Evolutionary conservation across 768 basidiomycete species (phyloP), one percentile per base, ranked within the genome.

Genomic region (Naganishia randhawae): DNA sequence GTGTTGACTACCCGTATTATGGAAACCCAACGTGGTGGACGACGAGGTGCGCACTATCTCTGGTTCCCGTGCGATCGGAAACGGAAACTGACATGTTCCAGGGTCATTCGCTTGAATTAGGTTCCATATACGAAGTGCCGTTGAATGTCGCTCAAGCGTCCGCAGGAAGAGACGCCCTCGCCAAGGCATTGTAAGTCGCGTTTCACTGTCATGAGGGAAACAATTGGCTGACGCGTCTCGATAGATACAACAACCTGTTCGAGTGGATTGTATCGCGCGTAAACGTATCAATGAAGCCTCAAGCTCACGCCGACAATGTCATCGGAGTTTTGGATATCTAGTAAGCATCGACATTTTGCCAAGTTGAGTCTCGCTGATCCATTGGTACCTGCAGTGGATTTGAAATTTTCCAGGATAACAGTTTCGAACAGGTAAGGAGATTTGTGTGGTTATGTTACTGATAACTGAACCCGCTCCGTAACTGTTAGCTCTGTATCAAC

Each of bases 241-340:
- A 35, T 39, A 61, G 57, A 35, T 99, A 99, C 81, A 97, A 94
- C 82, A 97, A 98, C 79, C 82, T 97, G 3, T 98, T 99, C 78
- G 95, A 99, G 77, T 99, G 96, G 96, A 98, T 99, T 73, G 96
- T 99, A 50, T 90, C 91, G 17, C 87, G 92, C 69, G 86, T 99
- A 77, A 99, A 99, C 77, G 82, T 91, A 19, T 97, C 95, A 6
- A 96, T 99, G 94, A 94, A 92, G 80, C 85, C 93, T 5, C 86
- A 91, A 48, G 81, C 84, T 57, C 82, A 86, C 7, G 83, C 86
- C 62, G 84, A 88, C 10, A 90, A 92, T 65, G 83, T 98, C 65
- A 91, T 99, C 71, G 95, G 96, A 55, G 97, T 99, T 71, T 81
- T 99, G 27, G 95, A 99, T 81, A 99, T 99, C 73, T 99, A 96